Evolutionary conservation across 1,284 basidiomycete genomes (phyloP), one percentile per base, ranked within the genome.

Genomic region (Tilletia setariae): DNA sequence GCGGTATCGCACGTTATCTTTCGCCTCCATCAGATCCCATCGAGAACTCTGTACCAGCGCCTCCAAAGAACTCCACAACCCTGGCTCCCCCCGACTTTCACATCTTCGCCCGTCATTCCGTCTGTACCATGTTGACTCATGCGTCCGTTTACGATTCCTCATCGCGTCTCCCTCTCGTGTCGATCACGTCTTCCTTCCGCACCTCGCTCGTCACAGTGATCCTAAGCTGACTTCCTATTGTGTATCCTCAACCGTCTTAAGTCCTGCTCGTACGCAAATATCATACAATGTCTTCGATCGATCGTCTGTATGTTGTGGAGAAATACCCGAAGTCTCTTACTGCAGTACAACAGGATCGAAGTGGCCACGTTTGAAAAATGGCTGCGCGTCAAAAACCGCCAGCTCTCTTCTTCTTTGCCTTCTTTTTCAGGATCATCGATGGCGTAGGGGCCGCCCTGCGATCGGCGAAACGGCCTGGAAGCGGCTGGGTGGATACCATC

Each of bases 401-500:
- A 1, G 56, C 56, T 19, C 56, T 32, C 28, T 35, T 61, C 56
- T 61, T 61, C 56, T 61, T 61, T 15, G 15, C 13, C 15, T 32
- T 35, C 56, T 61, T 61, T 30, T 35, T 61, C 25, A 23, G 3
- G 21, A 6, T 23, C 6, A 40, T 40, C 35, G 35, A 40, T 40
- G 46, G 21, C 46, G 8, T 16, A 28, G 23, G 23, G 1, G 9
- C 23, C 8, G 28, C 56, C 7, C 9, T 32, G 19, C 56, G 28
- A 19, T 61, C 56, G 25, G 56, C 56, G 21, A 19, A 61, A 7
- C 56, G 56, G 35, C 56, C 56, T n/a, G 56, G 56, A 8, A 61
- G 28, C 1, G 56, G 56, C 28, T 61, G 56, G 28, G 56, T 61
- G 16, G 56, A 32, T 40, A 30, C 13, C 56, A 61, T 32, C 6